A percentile compares a stretch with the other conserved stretches of the same genome.
Conservation (phyloP, 176 grass and related monocot species). For the Aegilops bicornis region DNA sequence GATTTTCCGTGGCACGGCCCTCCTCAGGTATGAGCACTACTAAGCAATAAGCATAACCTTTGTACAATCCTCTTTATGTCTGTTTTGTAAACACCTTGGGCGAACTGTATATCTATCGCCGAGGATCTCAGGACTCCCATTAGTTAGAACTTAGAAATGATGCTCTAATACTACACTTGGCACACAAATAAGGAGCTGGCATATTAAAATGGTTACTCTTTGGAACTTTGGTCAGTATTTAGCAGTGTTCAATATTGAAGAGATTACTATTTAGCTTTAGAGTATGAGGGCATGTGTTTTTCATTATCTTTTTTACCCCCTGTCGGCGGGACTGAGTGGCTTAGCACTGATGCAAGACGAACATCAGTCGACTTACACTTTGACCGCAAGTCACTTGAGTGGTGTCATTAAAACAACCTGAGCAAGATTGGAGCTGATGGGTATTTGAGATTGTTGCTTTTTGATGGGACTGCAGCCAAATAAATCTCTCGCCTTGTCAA, state of each 20-base stretch:
- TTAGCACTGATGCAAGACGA: conserved; percentile 60
- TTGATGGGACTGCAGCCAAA: conserved; percentile 70
- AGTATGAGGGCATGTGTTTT: neutral
- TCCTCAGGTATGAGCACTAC: conserved; percentile 56
- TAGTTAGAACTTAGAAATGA: neutral
- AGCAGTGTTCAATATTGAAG: neutral
- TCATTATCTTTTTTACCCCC: neutral
- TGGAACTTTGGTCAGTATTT: neutral
- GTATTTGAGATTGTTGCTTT: conserved; percentile 75
- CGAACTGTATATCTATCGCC: neutral
- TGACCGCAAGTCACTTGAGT: conserved; percentile 81
- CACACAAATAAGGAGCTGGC: neutral
- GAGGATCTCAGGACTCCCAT: neutral
- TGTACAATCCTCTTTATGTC: neutral
- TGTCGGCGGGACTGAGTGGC: conserved; percentile 9
- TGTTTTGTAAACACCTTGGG: neutral
- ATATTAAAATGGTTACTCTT: neutral
- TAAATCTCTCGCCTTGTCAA: conserved; percentile 45
- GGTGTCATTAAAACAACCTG: conserved; percentile 77
- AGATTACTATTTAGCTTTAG: conserved; percentile 10
- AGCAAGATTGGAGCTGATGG: conserved; percentile 25
- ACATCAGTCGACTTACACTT: conserved; percentile 74
- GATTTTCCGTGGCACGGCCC: conserved; percentile 84
- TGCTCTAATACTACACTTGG: neutral
- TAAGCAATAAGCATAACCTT: conserved; percentile 1